Evolutionary conservation across 345 rosid species (phyloP), one percentile per base, ranked within the genome.

Genomic region (Hypericum perforatum): DNA sequence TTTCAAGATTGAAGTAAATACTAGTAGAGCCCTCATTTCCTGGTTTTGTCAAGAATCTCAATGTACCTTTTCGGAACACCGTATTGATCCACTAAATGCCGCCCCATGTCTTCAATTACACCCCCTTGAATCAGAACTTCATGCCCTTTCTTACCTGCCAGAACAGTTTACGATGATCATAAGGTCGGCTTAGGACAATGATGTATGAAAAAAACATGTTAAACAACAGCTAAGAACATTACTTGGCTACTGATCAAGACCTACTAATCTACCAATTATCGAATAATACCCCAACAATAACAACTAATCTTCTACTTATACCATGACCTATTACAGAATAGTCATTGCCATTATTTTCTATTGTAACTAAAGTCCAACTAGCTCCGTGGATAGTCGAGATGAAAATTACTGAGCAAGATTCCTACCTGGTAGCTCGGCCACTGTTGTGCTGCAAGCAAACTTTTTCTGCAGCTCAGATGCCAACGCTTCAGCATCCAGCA

Each of bases 401-500:
- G 48, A 7, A 12, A n/a, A 16, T 8, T 13, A 9, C n/a, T 9
- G 15, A 11, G 49, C 5, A 46, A 41, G 22, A 36, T 38, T 46
- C 13, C 46, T 61, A 91, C 96, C 95, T 37, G 90, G 95, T 45
- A 88, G 74, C 65, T 88, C 98, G 29, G 74, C 63, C 68, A 83
- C 79, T 6, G 98, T 65, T 49, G 95, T 85, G 68, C 98, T 88
- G 63, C 96, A 88, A 63, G 98, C 98, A 71, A 79, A 81, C 71
- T 91, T 91, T 74, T 92, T 92, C 82, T 92, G 98, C 76, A 92
- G 67, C 65, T 92, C 98, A 16, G 96, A 85, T 41, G 95, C 98
- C 62, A 88, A 63, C 41, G 84, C 68, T 64, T 92, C 98, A 53
- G 95, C 84, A 39, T 83, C 90, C 12, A 92, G 58, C 70, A 88